A percentile compares a stretch with the other conserved stretches of the same genome.
Conservation (phyloP, 176 grass and related monocot genomes). For the Oryza officinalis region DNA sequence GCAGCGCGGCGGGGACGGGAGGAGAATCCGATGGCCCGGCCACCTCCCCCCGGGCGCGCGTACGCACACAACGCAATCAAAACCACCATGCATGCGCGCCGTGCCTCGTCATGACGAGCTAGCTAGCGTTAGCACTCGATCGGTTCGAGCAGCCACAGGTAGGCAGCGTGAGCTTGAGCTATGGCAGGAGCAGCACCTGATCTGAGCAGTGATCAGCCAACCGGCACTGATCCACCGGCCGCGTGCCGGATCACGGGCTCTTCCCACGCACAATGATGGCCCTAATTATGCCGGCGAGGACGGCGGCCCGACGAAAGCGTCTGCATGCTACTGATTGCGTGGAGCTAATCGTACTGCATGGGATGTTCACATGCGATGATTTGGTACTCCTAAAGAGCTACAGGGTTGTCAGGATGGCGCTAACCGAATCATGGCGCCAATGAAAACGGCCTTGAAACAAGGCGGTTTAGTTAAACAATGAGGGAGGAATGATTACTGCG, state of each 20-base stretch:
- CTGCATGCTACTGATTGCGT: not conserved
- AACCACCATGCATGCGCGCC: not conserved
- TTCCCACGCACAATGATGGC: not conserved
- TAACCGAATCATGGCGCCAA: not conserved
- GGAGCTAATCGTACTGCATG: not conserved
- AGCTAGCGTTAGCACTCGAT: too few species aligned
- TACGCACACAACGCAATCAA: not conserved
- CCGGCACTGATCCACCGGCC: not conserved
- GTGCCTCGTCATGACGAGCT: not conserved
- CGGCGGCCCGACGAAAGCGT: not conserved
- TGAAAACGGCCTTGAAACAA: not conserved
- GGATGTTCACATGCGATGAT: not conserved
- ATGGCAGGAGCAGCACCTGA: not conserved
- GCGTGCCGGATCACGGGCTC: not conserved
- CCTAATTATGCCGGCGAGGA: not conserved
- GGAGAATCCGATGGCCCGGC: not conserved
- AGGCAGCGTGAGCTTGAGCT: not conserved
- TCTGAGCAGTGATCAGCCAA: not conserved
- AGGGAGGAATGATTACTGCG: not conserved
- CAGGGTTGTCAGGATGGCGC: not conserved
- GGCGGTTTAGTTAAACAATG: slow-evolving; percentile 13
- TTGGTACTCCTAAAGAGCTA: not conserved
- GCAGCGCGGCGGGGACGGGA: not conserved
- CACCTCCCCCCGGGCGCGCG: too few species aligned
- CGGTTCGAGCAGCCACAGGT: not conserved